Evolutionary conservation across 805 yeast species (phyloP), one percentile per base, ranked within the genome.

Genomic region (Candida namnaoensis): DNA sequence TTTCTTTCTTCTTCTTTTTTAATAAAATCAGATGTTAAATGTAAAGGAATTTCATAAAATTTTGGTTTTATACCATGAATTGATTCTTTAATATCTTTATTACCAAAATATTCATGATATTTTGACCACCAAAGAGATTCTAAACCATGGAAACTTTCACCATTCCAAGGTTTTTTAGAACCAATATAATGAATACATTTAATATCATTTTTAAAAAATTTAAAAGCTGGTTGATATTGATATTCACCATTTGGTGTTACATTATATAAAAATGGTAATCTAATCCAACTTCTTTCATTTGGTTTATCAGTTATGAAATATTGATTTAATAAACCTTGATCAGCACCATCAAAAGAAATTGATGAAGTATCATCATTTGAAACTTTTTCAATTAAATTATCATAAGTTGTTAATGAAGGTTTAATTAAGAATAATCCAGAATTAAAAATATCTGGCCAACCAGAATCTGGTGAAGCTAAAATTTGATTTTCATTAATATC

Each of bases 361-460:
- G 76, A 64, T 3, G 64, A 65, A 45, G n/a, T 40, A 30, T 39
- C 47, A 13, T 54, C 49, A 8, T 48, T 44, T 44, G 35, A 50
- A 33, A 62, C 52, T 26, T 48, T 49, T 2, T 47, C 41, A 19
- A 60, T 38, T 36, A 87, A 63, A 14, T 62, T 60, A 6, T 59
- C 44, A 49, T 64, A 80, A 15, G 65, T 72, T 0, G 47, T 47
- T 2, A 51, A 32, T 47, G 68, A 64, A 2, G 93, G 95, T 42
- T 67, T 68, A 25, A 76, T 56, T 7, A 80, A 66, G 46, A 86
- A 66, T 19, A 86, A 72, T 1, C 95, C 95, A 12, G 88, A 76
- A 60, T 86, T 86, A 68, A 86, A 86, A 40, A 81, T 71, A 62
- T 86, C 95, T 1, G 95, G 95, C 82, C 91, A 86, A n/a, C 95